These are phyloP conservation scores for Aspergillus affinis DNA, from an alignment of 495 filamentous ascomycete genomes.

Conservation along the genomic window DNA sequence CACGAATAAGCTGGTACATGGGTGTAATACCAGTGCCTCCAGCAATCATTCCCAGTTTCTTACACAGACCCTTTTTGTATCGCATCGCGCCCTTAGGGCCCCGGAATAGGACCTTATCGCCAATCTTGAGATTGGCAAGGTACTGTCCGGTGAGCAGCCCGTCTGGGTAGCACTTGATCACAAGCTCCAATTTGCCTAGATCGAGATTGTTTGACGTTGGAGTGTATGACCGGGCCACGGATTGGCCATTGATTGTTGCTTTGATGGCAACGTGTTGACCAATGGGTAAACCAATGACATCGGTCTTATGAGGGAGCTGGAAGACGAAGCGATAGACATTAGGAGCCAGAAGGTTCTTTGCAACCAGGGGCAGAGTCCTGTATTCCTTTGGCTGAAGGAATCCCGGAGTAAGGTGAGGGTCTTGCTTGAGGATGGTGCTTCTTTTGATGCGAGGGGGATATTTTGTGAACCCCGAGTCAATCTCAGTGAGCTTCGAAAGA, in stretches of 20 bases:
- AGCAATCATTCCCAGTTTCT: conserved; percentile 48
- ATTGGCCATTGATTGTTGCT: conserved; percentile 40
- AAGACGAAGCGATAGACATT: conserved; percentile 52
- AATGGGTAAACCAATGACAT: conserved; percentile 50
- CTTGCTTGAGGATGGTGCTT: conserved; percentile 24
- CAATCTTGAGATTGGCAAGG: conserved; percentile 41
- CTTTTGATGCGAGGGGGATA: conserved; percentile 41
- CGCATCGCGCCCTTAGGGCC: conserved; percentile 52
- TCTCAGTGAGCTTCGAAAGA: conserved; percentile 27
- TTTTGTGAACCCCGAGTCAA: conserved; percentile 38
- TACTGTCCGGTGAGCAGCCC: conserved; percentile 50
- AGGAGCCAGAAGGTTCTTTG: conserved; percentile 42
- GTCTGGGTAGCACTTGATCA: conserved; percentile 50
- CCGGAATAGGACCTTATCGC: conserved; percentile 46
- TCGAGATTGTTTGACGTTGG: conserved; percentile 54
- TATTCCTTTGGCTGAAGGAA: conserved; percentile 49
- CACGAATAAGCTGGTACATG: conserved; percentile 54
- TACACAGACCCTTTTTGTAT: conserved; percentile 32
- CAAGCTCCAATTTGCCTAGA: conserved; percentile 43
- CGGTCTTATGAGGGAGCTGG: conserved; percentile 38
- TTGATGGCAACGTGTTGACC: conserved; percentile 55
- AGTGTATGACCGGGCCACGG: conserved; percentile 49
- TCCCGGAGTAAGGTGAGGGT: conserved; percentile 34
- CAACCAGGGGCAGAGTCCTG: conserved; percentile 42
- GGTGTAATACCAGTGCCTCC: conserved; percentile 59